These are phyloP conservation scores for Debaryomyces udenii DNA, from an alignment of 1,139 yeast species.

Conservation along the genomic window DNA sequence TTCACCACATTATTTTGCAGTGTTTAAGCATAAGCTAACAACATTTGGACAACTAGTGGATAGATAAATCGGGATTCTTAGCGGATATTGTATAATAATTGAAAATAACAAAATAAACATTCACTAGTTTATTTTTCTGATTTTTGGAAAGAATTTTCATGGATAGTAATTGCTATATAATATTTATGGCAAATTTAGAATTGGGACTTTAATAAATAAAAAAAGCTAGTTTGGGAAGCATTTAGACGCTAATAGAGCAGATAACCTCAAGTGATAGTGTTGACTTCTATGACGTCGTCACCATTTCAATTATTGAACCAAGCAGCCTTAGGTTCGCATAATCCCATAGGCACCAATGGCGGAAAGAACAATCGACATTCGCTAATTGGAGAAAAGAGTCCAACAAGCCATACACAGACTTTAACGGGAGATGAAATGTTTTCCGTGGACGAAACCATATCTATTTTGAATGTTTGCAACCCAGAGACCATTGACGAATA, in stretches of 20 bases:
- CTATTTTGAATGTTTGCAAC: constrained; percentile 29
- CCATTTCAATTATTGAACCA: constrained; percentile 4
- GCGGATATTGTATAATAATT: too few species aligned
- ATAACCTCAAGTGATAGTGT: background rate
- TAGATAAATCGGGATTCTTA: background rate
- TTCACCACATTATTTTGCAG: background rate
- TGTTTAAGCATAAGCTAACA: too few species aligned
- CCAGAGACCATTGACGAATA: constrained; percentile 42
- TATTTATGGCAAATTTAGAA: constrained; percentile 3
- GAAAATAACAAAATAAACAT: too few species aligned
- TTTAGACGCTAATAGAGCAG: too few species aligned
- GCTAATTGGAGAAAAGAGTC: background rate
- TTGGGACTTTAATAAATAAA: background rate
- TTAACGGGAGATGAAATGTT: constrained; percentile 13
- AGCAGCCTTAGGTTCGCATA: background rate
- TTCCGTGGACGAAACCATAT: constrained; percentile 31
- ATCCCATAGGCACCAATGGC: background rate
- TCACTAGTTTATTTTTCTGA: too few species aligned
- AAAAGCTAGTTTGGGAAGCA: background rate
- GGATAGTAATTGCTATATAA: constrained; percentile 4
- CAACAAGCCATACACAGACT: constrained; percentile 4
- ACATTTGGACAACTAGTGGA: background rate
- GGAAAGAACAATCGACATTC: background rate
- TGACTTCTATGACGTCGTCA: background rate
- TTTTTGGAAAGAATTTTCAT: background rate